These are phyloP conservation scores for Fraxinus pennsylvanica DNA, from an alignment of 257 asterid species.

Conservation along the genomic window DNA sequence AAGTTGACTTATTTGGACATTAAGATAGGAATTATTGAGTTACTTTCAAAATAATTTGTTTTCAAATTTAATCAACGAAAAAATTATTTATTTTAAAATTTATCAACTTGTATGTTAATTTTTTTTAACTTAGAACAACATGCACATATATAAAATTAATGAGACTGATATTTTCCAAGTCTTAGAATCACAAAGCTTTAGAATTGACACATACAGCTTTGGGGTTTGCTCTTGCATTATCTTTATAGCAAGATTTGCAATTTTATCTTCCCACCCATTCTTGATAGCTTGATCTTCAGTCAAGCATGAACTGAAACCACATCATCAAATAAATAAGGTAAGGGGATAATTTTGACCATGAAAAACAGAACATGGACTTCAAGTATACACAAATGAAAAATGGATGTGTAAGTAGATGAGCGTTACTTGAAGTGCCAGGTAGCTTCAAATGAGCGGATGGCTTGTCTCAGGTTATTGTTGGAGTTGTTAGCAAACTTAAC, in stretches of 20 bases:
- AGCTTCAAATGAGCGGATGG: slow-evolving; percentile 83
- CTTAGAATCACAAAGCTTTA: neutral
- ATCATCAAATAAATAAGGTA: neutral
- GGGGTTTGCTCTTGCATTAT: too few relatives aligned
- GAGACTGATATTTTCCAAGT: neutral
- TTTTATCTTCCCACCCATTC: too few relatives aligned
- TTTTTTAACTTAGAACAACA: neutral
- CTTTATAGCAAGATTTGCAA: neutral
- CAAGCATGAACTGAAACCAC: too few relatives aligned
- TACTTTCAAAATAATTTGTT: slow-evolving; percentile 1
- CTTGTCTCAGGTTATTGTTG: slow-evolving; percentile 79
- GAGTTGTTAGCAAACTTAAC: slow-evolving; percentile 58
- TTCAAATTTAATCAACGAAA: too few relatives aligned
- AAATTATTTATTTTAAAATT: too few relatives aligned
- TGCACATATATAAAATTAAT: neutral
- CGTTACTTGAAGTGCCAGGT: slow-evolving; percentile 65
- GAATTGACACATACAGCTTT: slow-evolving; percentile 53
- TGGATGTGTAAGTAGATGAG: slow-evolving; percentile 20
- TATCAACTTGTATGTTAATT: too few relatives aligned
- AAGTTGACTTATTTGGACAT: too few relatives aligned
- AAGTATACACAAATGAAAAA: neutral
- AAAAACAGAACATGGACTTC: neutral
- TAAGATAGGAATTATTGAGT: too few relatives aligned
- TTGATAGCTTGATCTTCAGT: too few relatives aligned
- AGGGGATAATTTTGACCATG: neutral